A percentile compares a stretch with the other conserved stretches of the same genome.
phyloP scores from a whole-genome alignment of 192 early-diverging fungal genomes.

The Gamsiella multidivaricata region DNA sequence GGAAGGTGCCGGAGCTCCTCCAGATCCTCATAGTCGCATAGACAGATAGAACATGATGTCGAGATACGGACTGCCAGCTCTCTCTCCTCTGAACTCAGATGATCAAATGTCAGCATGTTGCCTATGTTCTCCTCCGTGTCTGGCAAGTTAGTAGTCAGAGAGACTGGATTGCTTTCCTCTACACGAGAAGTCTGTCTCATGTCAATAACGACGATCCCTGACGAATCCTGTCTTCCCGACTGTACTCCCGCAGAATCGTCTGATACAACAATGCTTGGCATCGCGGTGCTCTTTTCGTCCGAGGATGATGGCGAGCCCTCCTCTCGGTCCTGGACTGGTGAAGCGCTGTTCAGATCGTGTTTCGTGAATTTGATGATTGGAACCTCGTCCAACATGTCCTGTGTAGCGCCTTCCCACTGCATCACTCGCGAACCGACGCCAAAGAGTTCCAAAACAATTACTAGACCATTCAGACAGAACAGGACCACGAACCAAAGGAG shows the following conservation, averaged over 20 bases:
- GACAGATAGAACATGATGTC: constrained; percentile 79
- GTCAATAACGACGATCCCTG: background rate
- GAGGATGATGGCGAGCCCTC: no score
- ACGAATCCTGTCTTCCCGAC: background rate
- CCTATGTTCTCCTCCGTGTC: background rate
- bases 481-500: constrained; percentile 39
- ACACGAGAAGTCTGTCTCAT: background rate
- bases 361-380: constrained; percentile 39
- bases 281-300: background rate
- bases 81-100: constrained; percentile 6
- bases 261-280: constrained; percentile 34
- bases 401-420: constrained; percentile 49
- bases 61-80: constrained; percentile 16
- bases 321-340: background rate
- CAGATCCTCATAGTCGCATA: constrained; percentile 79
- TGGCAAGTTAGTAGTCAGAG: no score
- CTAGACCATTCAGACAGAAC: constrained; percentile 49
- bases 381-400: constrained; percentile 38
- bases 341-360: background rate
- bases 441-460: constrained; percentile 36
- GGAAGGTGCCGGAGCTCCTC: constrained; percentile 75
- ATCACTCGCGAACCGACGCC: constrained; percentile 45
- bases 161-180: background rate
- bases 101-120: background rate
- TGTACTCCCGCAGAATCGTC: background rate